A percentile compares a stretch with the other conserved stretches of the same genome.
Evolutionary conservation across 495 filamentous ascomycete species (phyloP).

Genomic region (Chaetomium fimeti): DNA sequence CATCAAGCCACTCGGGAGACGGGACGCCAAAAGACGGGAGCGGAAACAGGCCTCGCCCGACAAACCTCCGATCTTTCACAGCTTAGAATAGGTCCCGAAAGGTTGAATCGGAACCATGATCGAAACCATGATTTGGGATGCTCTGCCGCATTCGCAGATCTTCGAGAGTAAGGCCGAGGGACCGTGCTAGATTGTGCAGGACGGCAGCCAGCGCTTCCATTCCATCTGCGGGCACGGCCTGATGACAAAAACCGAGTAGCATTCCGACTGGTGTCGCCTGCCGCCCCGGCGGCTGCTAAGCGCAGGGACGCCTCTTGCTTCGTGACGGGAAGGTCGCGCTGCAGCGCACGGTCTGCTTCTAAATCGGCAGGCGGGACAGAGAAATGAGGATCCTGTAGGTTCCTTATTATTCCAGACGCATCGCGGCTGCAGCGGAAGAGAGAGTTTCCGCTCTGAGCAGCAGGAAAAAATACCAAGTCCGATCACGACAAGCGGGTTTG

Average conservation of each 20-base stretch:
- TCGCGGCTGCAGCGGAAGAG: slow-evolving; percentile 7
- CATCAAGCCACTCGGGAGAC: background rate
- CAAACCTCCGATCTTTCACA: background rate
- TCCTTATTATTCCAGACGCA: background rate
- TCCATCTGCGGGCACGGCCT: slow-evolving; percentile 3
- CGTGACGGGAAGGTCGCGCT: background rate
- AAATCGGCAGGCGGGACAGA: no score
- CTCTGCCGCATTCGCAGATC: no score
- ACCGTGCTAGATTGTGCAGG: background rate
- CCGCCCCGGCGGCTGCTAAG: slow-evolving; percentile 18
- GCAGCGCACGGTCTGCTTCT: slow-evolving; percentile 20
- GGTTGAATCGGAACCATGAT: background rate
- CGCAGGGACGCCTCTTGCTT: slow-evolving; percentile 4
- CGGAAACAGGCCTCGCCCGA: background rate
- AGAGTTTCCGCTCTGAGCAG: background rate
- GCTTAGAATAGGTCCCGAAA: background rate
- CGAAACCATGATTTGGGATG: background rate
- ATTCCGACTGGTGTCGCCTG: slow-evolving; percentile 11
- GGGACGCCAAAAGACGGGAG: background rate
- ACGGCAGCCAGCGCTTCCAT: background rate
- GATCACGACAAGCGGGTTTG: background rate
- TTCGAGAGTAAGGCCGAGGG: no score
- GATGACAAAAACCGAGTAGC: background rate
- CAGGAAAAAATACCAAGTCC: slow-evolving; percentile 4
- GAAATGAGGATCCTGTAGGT: no score